Evolutionary conservation across 164 flowering plant species (phyloP).

Genomic region (Macadamia integrifolia): DNA sequence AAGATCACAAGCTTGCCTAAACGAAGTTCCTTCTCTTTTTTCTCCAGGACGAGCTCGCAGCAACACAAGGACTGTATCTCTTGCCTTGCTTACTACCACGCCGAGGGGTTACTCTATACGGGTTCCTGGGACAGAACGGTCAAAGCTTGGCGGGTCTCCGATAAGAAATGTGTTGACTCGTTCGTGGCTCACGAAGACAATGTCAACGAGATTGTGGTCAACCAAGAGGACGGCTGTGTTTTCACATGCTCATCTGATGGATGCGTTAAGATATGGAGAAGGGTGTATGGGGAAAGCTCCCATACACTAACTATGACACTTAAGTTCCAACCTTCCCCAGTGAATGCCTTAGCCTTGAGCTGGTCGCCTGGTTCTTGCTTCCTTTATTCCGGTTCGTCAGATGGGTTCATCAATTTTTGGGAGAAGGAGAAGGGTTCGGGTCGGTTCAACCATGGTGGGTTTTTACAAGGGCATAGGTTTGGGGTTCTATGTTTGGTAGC

Average conservation of each 20-base stretch:
- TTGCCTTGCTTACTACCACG: slow-evolving; percentile 45
- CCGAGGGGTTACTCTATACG: slow-evolving; percentile 37
- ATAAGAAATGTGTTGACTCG: slow-evolving; percentile 31
- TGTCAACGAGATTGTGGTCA: slow-evolving; percentile 31
- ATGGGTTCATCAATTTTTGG: slow-evolving; percentile 40
- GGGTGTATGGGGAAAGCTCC: slow-evolving; percentile 33
- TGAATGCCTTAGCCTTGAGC: slow-evolving; percentile 36
- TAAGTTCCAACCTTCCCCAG: slow-evolving; percentile 35
- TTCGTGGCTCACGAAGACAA: slow-evolving; percentile 36
- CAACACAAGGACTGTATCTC: slow-evolving; percentile 37
- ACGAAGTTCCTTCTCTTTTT: slow-evolving; percentile 14
- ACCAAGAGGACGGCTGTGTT: slow-evolving; percentile 42
- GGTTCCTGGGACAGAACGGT: slow-evolving; percentile 42
- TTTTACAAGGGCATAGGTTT: slow-evolving; percentile 34
- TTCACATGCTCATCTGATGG: slow-evolving; percentile 50
- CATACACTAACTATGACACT: slow-evolving; percentile 47
- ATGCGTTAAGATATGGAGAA: slow-evolving; percentile 48
- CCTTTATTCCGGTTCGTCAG: slow-evolving; percentile 44
- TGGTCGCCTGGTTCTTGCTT: slow-evolving; percentile 11
- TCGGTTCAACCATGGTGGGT: slow-evolving; percentile 35
- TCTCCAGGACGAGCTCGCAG: slow-evolving; percentile 14
- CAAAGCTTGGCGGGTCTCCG: slow-evolving; percentile 30
- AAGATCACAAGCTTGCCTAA: slow-evolving; percentile 23
- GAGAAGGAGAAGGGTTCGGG: slow-evolving; percentile 32
- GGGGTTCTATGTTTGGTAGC: slow-evolving; percentile 38